Evolutionary conservation across 2,329 filamentous ascomycete species (phyloP).

Genomic region (Penicillium sp.): DNA sequence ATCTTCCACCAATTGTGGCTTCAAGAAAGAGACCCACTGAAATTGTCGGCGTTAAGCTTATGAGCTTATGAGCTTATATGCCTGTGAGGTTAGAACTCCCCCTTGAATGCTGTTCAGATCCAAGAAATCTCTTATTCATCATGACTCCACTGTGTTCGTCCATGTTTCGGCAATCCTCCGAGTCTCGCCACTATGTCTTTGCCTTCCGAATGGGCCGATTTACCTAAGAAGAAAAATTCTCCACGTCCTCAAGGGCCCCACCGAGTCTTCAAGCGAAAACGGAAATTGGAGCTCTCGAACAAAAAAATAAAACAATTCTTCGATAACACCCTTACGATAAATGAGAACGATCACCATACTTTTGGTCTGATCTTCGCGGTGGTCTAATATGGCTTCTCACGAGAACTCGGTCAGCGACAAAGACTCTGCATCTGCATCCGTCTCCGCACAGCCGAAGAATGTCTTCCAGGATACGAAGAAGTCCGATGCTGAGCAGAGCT

Average conservation of each 20-base stretch:
- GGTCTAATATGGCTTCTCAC: slow-evolving; percentile 15
- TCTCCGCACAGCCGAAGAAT: slow-evolving; percentile 12
- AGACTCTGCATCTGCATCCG: background rate
- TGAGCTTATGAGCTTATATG: no score
- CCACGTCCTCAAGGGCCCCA: slow-evolving; percentile 12
- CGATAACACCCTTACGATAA: no score
- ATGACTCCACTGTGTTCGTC: no score
- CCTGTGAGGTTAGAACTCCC: no score
- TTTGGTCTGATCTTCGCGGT: background rate
- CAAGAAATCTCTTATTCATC: no score
- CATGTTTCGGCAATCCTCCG: background rate
- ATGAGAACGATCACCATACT: no score
- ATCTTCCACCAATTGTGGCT: no score
- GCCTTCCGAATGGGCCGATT: slow-evolving; percentile 6
- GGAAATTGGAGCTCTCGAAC: slow-evolving; percentile 4
- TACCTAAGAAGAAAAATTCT: slow-evolving; percentile 25
- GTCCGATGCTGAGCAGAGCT: slow-evolving; percentile 21
- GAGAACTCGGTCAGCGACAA: slow-evolving; percentile 3
- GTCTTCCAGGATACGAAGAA: slow-evolving; percentile 16
- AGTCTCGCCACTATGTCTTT: background rate
- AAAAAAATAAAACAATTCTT: no score
- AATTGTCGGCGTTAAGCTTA: no score
- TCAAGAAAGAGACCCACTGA: no score
- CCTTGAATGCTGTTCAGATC: no score
- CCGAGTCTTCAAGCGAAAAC: slow-evolving; percentile 16